Conservation (phyloP, 2,329 filamentous ascomycete species). For the Torrubiellomyces zombiae region DNA sequence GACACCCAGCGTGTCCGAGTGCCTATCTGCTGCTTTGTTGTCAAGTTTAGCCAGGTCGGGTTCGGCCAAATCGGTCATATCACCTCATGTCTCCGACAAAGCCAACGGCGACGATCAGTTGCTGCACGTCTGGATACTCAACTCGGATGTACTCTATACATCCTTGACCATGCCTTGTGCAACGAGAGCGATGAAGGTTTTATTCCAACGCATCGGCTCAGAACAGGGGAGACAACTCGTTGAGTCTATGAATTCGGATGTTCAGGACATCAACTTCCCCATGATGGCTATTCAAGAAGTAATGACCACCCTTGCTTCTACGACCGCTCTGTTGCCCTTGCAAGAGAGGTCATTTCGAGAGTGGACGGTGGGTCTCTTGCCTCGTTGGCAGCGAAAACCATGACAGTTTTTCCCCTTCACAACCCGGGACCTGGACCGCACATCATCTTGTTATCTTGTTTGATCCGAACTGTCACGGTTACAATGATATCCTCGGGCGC, state of each 20-base stretch:
- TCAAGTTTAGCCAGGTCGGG: slow-evolving; percentile 38
- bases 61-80: slow-evolving; percentile 37
- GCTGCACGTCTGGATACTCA: slow-evolving; percentile 39
- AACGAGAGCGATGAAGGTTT: slow-evolving; percentile 31
- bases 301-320: slow-evolving; percentile 24
- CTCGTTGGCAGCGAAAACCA: slow-evolving; percentile 16
- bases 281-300: slow-evolving; percentile 29
- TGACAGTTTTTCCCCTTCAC: too few species aligned
- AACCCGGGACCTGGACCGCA: too few species aligned
- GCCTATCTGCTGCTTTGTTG: slow-evolving; percentile 34
- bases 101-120: slow-evolving; percentile 7
- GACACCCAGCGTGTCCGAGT: slow-evolving; percentile 27
- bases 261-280: slow-evolving; percentile 44
- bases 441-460: too few species aligned
- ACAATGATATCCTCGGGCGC: too few species aligned
- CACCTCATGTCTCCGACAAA: slow-evolving; percentile 13
- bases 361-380: slow-evolving; percentile 52
- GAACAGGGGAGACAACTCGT: slow-evolving; percentile 30
- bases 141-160: slow-evolving; percentile 35
- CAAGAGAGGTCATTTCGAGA: slow-evolving; percentile 40
- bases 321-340: slow-evolving; percentile 34
- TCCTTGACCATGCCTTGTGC: slow-evolving; percentile 18
- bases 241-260: slow-evolving; percentile 33
- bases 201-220: slow-evolving; percentile 28
- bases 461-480: too few species aligned